Conservation (phyloP, 78 protist species). For the Dictyostelium intermedium region DNA sequence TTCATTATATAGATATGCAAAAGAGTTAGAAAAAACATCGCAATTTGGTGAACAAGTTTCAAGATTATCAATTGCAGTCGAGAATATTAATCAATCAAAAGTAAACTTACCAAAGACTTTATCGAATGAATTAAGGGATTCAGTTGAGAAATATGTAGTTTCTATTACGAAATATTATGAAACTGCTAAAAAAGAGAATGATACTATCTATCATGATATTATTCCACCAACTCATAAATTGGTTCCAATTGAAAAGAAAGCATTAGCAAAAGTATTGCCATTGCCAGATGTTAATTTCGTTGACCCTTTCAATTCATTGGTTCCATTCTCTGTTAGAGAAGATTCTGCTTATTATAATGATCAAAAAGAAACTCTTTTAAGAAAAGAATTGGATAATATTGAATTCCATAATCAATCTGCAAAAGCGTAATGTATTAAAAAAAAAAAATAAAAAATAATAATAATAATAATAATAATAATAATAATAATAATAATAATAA, state of each 20-base stretch:
- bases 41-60: conserved; percentile 74
- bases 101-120: conserved; percentile 8
- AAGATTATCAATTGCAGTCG: conserved; percentile 21
- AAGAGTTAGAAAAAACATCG: background rate
- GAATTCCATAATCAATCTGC: conserved; percentile 66
- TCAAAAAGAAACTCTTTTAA: conserved; percentile 64
- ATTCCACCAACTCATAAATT: conserved; percentile 71
- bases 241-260: conserved; percentile 65
- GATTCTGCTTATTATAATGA: conserved; percentile 67
- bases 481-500: too few relatives aligned
- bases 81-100: background rate
- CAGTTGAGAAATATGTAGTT: background rate
- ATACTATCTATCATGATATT: conserved; percentile 70
- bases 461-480: too few relatives aligned
- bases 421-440: conserved; percentile 55
- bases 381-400: conserved; percentile 48
- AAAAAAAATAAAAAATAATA: too few relatives aligned
- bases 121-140: conserved; percentile 24
- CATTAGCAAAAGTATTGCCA: conserved; percentile 59
- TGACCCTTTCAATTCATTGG: conserved; percentile 63
- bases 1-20: conserved; percentile 15
- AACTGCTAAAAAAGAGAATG: conserved; percentile 69
- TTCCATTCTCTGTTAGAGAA: conserved; percentile 77
- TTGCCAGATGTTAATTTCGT: conserved; percentile 35
- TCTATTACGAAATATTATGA: conserved; percentile 7